phyloP scores from a whole-genome alignment of 768 basidiomycete genomes.

The Rhizopogon rudus region DNA sequence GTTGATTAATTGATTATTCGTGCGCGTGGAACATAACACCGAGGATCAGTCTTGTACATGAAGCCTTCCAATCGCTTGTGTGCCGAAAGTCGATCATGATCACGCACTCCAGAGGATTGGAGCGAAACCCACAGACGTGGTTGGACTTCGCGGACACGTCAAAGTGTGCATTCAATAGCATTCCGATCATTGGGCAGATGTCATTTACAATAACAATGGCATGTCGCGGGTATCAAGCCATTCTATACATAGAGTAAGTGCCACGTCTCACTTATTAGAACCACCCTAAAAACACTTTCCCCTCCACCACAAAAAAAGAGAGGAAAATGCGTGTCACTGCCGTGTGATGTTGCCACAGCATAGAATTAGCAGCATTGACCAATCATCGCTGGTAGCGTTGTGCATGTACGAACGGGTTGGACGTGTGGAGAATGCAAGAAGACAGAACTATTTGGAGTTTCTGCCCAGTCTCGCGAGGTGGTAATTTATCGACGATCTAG shows the following conservation, averaged over 20 bases:
- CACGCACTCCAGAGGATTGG: conserved; percentile 37
- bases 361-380: background rate
- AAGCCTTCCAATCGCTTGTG: conserved; percentile 29
- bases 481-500: conserved; percentile 82
- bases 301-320: background rate
- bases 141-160: conserved; percentile 36
- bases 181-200: conserved; percentile 34
- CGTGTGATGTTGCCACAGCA: too few relatives aligned
- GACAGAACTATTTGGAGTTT: conserved; percentile 53
- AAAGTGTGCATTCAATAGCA: conserved; percentile 48
- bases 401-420: background rate
- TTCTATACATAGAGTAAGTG: too few relatives aligned
- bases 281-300: too few relatives aligned
- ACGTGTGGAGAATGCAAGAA: conserved; percentile 8
- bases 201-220: conserved; percentile 35
- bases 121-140: conserved; percentile 32
- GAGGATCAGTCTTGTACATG: conserved; percentile 41
- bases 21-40: conserved; percentile 18
- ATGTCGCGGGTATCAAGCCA: background rate
- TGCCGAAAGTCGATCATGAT: conserved; percentile 26
- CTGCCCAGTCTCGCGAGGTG: conserved; percentile 80
- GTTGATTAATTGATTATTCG: too few relatives aligned
- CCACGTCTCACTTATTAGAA: too few relatives aligned
- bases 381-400: background rate
- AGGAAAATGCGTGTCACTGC: background rate